These are phyloP conservation scores for Talaromyces sp. DNA, from an alignment of 2,329 filamentous ascomycete species.

Conservation along the genomic window DNA sequence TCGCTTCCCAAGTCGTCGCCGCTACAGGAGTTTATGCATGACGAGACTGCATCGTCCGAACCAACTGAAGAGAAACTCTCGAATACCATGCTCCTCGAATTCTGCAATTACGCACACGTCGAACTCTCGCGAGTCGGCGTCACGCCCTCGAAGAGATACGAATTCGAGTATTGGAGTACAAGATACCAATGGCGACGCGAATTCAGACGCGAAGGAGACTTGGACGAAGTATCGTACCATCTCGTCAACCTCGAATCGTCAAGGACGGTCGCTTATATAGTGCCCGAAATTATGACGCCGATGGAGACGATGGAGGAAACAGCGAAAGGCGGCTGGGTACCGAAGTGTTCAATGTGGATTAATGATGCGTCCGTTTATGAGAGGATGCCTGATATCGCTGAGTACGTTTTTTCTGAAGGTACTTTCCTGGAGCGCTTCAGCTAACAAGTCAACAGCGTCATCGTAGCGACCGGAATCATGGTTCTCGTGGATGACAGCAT, in stretches of 20 bases:
- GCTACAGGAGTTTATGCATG: neutral
- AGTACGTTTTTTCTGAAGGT: constrained; percentile 58
- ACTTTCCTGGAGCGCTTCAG: neutral
- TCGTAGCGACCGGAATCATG: constrained; percentile 85
- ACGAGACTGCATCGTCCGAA: neutral
- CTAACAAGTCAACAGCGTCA: constrained; percentile 56
- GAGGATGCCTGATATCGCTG: constrained; percentile 73
- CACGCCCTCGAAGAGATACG: constrained; percentile 70
- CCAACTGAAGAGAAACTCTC: constrained; percentile 50
- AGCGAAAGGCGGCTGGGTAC: constrained; percentile 80
- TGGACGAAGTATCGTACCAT: constrained; percentile 70
- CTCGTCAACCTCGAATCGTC: constrained; percentile 66
- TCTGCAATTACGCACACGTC: constrained; percentile 94
- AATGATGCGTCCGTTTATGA: constrained; percentile 68
- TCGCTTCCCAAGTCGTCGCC: constrained; percentile 14
- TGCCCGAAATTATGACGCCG: constrained; percentile 71
- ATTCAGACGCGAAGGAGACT: constrained; percentile 62
- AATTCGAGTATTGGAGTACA: constrained; percentile 91
- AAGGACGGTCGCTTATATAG: constrained; percentile 74
- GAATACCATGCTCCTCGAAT: constrained; percentile 84
- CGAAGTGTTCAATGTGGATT: constrained; percentile 88
- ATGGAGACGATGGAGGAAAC: constrained; percentile 69
- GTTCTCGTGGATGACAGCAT: constrained; percentile 89
- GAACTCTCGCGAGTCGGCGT: constrained; percentile 69
- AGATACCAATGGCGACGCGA: constrained; percentile 80